phyloP scores from a whole-genome alignment of 2,329 filamentous ascomycete species.

The Colletotrichum falcatum region DNA sequence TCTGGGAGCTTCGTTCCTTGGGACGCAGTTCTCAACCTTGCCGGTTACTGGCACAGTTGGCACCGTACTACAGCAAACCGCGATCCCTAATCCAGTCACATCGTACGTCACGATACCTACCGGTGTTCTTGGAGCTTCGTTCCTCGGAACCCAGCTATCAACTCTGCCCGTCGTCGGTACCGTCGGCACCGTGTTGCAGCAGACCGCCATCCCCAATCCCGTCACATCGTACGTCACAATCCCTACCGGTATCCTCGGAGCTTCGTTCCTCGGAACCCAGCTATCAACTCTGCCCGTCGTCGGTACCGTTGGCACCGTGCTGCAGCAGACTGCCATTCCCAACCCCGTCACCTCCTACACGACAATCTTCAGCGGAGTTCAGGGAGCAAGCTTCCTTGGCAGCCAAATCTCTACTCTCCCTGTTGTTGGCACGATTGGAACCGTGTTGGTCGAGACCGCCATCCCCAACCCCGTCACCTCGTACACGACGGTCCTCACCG shows the following conservation, averaged over 20 bases:
- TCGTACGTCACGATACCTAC: slow-evolving; percentile 21
- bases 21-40: background rate
- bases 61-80: slow-evolving; percentile 17
- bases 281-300: background rate
- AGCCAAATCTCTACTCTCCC: background rate
- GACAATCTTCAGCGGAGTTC: background rate
- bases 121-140: background rate
- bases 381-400: background rate
- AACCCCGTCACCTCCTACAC: background rate
- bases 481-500: slow-evolving; percentile 20
- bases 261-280: slow-evolving; percentile 7
- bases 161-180: slow-evolving; percentile 1
- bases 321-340: background rate
- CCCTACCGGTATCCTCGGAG: background rate
- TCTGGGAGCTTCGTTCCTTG: background rate
- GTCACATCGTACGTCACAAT: slow-evolving; percentile 4
- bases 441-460: background rate
- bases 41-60: slow-evolving; percentile 8
- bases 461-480: slow-evolving; percentile 1
- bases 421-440: background rate
- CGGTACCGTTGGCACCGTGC: background rate
- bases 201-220: slow-evolving; percentile 5
- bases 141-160: slow-evolving; percentile 10
- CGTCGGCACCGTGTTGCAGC: slow-evolving; percentile 5
- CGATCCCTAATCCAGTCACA: background rate